Evolutionary conservation across 495 filamentous ascomycete genomes (phyloP).

Genomic region (Aspergillus funiculosus): DNA sequence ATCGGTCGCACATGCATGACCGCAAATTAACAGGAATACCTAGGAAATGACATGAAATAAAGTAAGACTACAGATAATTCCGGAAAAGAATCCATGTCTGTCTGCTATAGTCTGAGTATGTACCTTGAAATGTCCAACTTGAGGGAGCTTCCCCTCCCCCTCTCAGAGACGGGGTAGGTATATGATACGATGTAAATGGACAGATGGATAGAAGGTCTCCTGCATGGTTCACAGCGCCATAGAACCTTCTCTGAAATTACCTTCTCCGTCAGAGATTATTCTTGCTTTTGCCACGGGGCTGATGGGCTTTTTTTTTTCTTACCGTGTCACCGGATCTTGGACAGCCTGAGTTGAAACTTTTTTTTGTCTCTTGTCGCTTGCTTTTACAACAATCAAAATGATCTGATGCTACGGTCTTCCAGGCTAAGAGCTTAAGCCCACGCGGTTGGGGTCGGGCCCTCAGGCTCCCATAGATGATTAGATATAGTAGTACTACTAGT

Average conservation of each 20-base stretch:
- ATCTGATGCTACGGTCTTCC: slow-evolving; percentile 1
- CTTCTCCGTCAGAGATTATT: neutral
- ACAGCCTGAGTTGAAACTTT: neutral
- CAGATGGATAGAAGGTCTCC: neutral
- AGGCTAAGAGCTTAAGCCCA: slow-evolving; percentile 4
- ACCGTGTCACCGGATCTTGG: slow-evolving; percentile 4
- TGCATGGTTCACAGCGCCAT: slow-evolving; percentile 1
- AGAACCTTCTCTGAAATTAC: slow-evolving; percentile 7
- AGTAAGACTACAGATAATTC: slow-evolving; percentile 2
- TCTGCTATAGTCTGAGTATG: neutral
- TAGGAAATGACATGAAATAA: too few species aligned
- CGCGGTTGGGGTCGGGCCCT: slow-evolving; percentile 6
- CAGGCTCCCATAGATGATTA: too few species aligned
- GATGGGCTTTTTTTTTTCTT: neutral
- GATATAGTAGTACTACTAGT: too few species aligned
- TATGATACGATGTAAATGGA: slow-evolving; percentile 5
- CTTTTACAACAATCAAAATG: neutral
- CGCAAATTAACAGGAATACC: too few species aligned
- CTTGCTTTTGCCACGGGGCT: neutral
- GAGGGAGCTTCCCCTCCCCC: too few species aligned
- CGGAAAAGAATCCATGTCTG: slow-evolving; percentile 4
- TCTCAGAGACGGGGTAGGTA: neutral
- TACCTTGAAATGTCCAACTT: neutral
- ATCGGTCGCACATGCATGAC: slow-evolving; percentile 9
- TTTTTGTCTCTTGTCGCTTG: neutral